A percentile compares a stretch with the other conserved stretches of the same genome.
These are phyloP conservation scores for Boletellus emodensis DNA, from an alignment of 768 basidiomycete genomes.

Conservation along the genomic window DNA sequence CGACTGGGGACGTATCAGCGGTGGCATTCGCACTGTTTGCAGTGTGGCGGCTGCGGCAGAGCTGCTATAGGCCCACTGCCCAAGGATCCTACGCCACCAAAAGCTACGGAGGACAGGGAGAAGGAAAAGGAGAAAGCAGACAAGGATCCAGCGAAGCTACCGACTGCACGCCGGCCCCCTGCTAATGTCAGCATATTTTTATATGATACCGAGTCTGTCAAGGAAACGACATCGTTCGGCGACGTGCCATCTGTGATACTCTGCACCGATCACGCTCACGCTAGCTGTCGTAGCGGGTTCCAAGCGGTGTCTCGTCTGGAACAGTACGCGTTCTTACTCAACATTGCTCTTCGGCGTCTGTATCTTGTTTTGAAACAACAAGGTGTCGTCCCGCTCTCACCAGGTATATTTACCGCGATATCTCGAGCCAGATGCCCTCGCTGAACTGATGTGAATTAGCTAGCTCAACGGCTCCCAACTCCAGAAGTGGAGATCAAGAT, in stretches of 20 bases:
- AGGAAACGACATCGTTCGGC: constrained; percentile 67
- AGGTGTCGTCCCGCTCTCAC: constrained; percentile 82
- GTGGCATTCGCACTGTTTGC: constrained; percentile 95
- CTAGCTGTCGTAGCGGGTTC: constrained; percentile 70
- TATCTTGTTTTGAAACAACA: constrained; percentile 85
- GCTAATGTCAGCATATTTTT: constrained; percentile 78
- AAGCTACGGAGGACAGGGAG: constrained; percentile 50
- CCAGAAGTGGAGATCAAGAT: constrained; percentile 49
- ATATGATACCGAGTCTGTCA: constrained; percentile 67
- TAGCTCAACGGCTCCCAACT: constrained; percentile 31
- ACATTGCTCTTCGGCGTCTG: constrained; percentile 88
- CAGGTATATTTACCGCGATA: constrained; percentile 45
- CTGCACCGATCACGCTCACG: constrained; percentile 74
- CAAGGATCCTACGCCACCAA: constrained; percentile 51
- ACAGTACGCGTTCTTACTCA: constrained; percentile 95
- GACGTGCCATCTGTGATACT: constrained; percentile 68
- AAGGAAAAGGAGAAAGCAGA: constrained; percentile 38
- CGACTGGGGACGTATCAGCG: constrained; percentile 93
- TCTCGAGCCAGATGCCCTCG: constrained; percentile 3
- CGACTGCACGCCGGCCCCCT: constrained; percentile 67
- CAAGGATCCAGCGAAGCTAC: constrained; percentile 52
- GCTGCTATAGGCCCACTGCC: constrained; percentile 58
- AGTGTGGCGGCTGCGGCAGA: constrained; percentile 78
- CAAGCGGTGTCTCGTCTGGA: constrained; percentile 90
- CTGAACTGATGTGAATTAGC: constrained; percentile 18